phyloP scores from a whole-genome alignment of 1,139 yeast species.

The Martiniozyma asiatica region DNA sequence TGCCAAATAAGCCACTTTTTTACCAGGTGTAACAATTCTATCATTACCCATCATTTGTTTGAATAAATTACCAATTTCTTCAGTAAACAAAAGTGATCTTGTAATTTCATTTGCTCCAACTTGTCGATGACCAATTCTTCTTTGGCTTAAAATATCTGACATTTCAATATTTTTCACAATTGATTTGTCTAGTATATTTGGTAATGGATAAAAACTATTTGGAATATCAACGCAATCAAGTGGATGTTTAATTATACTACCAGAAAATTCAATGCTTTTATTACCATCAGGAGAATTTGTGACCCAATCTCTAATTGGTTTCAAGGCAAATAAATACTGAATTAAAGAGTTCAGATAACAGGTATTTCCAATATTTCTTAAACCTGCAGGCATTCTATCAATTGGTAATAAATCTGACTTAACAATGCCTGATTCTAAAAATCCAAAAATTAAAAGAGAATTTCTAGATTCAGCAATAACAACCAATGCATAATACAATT shows the following conservation, averaged over 20 bases:
- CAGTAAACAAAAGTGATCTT: too few species aligned
- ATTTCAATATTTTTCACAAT: too few species aligned
- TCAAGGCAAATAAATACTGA: slow-evolving; percentile 79
- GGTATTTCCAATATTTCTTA: slow-evolving; percentile 89
- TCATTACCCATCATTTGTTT: too few species aligned
- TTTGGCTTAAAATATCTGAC: too few species aligned
- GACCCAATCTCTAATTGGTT: slow-evolving; percentile 64
- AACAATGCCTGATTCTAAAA: slow-evolving; percentile 43
- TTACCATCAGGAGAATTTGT: too few species aligned
- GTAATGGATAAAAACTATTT: too few species aligned
- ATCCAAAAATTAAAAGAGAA: slow-evolving; percentile 42
- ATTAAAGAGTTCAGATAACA: slow-evolving; percentile 84
- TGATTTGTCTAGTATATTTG: too few species aligned
- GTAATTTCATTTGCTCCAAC: slow-evolving; percentile 64
- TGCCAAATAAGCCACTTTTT: slow-evolving; percentile 78
- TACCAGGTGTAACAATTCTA: slow-evolving; percentile 67
- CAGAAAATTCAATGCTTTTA: too few species aligned
- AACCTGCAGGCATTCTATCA: slow-evolving; percentile 76
- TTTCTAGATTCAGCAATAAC: slow-evolving; percentile 35
- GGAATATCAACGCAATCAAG: too few species aligned
- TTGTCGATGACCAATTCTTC: slow-evolving; percentile 78
- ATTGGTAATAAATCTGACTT: slow-evolving; percentile 51
- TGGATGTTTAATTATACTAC: too few species aligned
- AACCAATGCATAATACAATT: slow-evolving; percentile 38
- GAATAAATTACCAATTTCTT: too few species aligned